Evolutionary conservation across 2,329 filamentous ascomycete species (phyloP).

Genomic region (Microcyclospora tardicrescens): DNA sequence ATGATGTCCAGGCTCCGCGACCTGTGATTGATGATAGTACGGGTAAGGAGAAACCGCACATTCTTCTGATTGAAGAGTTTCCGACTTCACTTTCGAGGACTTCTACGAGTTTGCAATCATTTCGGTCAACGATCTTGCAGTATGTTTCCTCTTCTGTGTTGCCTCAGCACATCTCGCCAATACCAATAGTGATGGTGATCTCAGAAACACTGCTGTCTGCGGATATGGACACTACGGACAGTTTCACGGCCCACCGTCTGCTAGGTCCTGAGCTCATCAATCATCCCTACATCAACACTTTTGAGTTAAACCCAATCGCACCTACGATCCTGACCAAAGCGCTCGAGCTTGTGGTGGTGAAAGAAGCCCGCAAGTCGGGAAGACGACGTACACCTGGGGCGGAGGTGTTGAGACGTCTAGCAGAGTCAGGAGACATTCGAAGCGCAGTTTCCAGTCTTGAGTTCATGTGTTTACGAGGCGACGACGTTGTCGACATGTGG

Average conservation of each 20-base stretch:
- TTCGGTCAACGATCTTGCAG: slow-evolving; percentile 61
- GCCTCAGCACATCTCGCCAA: slow-evolving; percentile 5
- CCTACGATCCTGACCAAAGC: slow-evolving; percentile 76
- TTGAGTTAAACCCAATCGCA: slow-evolving; percentile 90
- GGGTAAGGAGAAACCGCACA: slow-evolving; percentile 14
- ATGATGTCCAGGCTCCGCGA: neutral
- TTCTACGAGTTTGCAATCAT: slow-evolving; percentile 32
- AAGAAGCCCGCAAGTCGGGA: slow-evolving; percentile 70
- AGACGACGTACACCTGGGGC: slow-evolving; percentile 65
- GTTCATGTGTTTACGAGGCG: slow-evolving; percentile 76
- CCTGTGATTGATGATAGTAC: neutral
- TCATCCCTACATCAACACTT: slow-evolving; percentile 63
- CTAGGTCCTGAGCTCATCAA: slow-evolving; percentile 75
- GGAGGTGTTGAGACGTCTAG: slow-evolving; percentile 61
- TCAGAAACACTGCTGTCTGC: slow-evolving; percentile 84
- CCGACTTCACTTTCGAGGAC: slow-evolving; percentile 36
- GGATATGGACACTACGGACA: slow-evolving; percentile 72
- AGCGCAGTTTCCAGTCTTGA: slow-evolving; percentile 87
- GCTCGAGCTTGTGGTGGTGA: slow-evolving; percentile 65
- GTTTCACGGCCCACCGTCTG: slow-evolving; percentile 81
- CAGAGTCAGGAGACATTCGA: slow-evolving; percentile 80
- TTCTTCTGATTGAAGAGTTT: slow-evolving; percentile 38
- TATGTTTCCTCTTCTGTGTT: slow-evolving; percentile 48
- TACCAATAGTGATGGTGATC: slow-evolving; percentile 73
- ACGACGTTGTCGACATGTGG: slow-evolving; percentile 55